Percentiles rank a stretch among this genome's conserved stretches.
Conservation (phyloP, 805 yeast genomes). For the Metschnikowia bowlesiae region DNA sequence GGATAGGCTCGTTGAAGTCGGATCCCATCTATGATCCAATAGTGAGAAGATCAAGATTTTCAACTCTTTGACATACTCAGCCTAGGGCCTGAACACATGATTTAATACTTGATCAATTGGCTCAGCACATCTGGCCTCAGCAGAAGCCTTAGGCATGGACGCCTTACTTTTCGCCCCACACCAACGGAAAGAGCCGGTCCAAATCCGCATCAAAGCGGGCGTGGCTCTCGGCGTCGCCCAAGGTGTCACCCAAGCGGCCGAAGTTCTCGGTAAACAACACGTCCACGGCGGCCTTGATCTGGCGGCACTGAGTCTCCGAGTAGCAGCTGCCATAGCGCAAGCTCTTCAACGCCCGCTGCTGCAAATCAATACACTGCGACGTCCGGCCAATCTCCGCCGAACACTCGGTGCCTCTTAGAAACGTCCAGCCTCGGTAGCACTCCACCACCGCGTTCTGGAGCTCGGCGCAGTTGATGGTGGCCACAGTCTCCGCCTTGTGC, state of each 20-base stretch:
- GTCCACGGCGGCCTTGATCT: constrained; percentile 35
- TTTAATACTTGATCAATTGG: no score
- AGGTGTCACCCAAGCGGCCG: constrained; percentile 34
- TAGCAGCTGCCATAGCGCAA: constrained; percentile 36
- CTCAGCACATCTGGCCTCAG: no score
- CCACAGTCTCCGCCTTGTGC: constrained; percentile 23
- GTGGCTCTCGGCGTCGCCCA: constrained; percentile 14
- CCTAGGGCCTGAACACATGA: no score
- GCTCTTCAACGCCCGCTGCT: constrained; percentile 29
- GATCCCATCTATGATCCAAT: no score
- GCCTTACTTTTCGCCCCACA: constrained; percentile 27
- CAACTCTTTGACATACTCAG: no score
- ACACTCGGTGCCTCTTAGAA: constrained; percentile 27
- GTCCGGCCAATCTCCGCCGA: constrained; percentile 24
- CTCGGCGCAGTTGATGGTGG: constrained; percentile 38
- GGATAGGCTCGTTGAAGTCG: no score
- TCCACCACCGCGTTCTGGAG: constrained; percentile 33
- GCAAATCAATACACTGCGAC: constrained; percentile 31
- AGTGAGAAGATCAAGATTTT: no score
- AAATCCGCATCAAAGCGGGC: constrained; percentile 27
- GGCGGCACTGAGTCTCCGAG: constrained; percentile 31
- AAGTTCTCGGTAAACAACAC: constrained; percentile 31
- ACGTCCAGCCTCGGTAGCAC: constrained; percentile 32
- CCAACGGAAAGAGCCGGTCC: constrained; percentile 25
- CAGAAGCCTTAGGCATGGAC: no score